Base-by-base conservation (phyloP, 306 rosid genomes). In the Ormosia semicastrata region DNA sequence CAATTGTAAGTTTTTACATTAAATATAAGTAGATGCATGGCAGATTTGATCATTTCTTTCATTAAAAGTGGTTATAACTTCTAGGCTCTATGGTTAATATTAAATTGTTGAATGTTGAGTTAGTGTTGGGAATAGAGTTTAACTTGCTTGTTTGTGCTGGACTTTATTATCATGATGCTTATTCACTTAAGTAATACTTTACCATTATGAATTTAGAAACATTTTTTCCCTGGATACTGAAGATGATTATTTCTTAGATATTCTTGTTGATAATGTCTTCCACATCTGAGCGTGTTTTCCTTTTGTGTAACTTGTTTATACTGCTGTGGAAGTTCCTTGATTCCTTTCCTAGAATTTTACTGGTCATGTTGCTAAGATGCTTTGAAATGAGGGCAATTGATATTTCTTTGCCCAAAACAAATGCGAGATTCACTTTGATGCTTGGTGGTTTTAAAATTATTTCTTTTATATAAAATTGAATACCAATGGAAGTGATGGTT, bases 21-120 rank as follows among this genome's bases (percentile, higher is more conserved):
- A 32, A 58, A 67, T 18, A 64, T 47, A 13, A 71, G n/a, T 8
- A 36, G 32, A 40, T 73, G 63, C 71, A 24, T 68, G 46, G 24
- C 7, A 30, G 14, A 11, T 41, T 72, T 82, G 10, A 63, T 71
- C 43, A 15, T 73, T 72, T 70, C 49, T 50, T 69, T 63, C 76
- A 47, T 53, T 44, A 17, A 56, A 71, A 43, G 5, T 70, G 12
- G 64, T 49, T 47, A 46, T 37, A 76, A 73, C 71, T 43, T 73
- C 12, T 40, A 30, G 33, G 63, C 17, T 30, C 46, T 10, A 36
- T 47, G 70, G 33, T 29, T 13, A 36, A 56, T 18, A 6, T 41
- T 36, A 41, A 18, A 32, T 71, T 71, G 57, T 54, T 36, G 63
- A 68, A 24, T 24, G 0, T 24, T 24, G 24, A 24, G 46, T 80